Evolutionary conservation across 257 asterid species (phyloP).

Genomic region (Penstemon davidsonii): DNA sequence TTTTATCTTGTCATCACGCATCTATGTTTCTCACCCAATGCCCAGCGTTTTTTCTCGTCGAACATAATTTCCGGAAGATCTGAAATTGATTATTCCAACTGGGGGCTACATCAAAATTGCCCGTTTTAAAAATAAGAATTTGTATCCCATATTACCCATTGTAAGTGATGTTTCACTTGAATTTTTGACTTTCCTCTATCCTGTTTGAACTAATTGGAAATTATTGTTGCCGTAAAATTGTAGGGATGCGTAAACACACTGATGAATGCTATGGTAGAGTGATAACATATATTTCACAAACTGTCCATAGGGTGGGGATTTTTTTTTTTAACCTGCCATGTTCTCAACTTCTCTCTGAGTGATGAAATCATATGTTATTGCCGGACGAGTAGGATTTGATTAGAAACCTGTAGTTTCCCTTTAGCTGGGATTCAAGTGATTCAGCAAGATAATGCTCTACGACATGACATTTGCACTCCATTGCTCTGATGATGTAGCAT

Average conservation of each 20-base stretch:
- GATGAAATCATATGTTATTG: background rate
- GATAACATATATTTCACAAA: background rate
- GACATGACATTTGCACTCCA: background rate
- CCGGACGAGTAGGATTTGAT: background rate
- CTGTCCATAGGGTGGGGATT: background rate
- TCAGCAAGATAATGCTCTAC: background rate
- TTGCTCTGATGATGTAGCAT: too few species aligned
- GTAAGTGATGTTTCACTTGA: background rate
- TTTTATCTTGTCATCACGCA: slow-evolving; percentile 1
- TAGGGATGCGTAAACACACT: background rate
- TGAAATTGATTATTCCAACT: slow-evolving; percentile 7
- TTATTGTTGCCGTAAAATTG: background rate
- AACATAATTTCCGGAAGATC: background rate
- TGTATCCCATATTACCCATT: background rate
- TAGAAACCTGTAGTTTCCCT: background rate
- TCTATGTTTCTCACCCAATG: slow-evolving; percentile 11
- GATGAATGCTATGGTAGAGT: background rate
- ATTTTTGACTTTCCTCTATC: background rate
- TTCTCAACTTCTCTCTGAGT: background rate
- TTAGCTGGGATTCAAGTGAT: background rate
- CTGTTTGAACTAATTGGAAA: background rate
- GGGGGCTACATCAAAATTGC: slow-evolving; percentile 1
- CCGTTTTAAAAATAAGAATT: slow-evolving; percentile 5
- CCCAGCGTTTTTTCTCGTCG: slow-evolving; percentile 10
- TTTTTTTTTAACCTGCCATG: background rate